These are phyloP conservation scores for Aureobasidium subglaciale DNA, from an alignment of 2,329 filamentous ascomycete genomes.

Conservation along the genomic window DNA sequence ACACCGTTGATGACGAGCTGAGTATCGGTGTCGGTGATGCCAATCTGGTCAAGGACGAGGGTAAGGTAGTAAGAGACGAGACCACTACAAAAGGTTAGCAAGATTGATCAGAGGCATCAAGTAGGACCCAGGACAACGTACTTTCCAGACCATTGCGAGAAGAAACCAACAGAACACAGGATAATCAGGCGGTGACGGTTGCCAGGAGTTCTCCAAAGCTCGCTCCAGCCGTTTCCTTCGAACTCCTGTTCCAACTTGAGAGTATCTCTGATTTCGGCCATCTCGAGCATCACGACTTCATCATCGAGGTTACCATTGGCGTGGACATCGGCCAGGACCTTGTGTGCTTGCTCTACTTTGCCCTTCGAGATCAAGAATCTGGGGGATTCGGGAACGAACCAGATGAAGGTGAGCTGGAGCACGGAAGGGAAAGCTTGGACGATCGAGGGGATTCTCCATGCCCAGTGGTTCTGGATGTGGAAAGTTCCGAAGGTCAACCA, in stretches of 20 bases:
- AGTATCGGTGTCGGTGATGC: conserved; percentile 29
- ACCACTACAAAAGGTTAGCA: too few relatives aligned
- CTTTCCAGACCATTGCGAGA: conserved; percentile 55
- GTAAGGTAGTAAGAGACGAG: conserved; percentile 39
- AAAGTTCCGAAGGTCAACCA: conserved; percentile 19
- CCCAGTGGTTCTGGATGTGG: conserved; percentile 19
- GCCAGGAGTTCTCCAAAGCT: conserved; percentile 44
- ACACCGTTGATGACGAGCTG: conserved; percentile 38
- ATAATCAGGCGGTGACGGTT: conserved; percentile 51
- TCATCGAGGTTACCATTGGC: conserved; percentile 41
- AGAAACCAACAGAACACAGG: conserved; percentile 47
- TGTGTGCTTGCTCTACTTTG: conserved; percentile 42
- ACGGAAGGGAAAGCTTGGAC: conserved; percentile 19
- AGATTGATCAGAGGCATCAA: too few relatives aligned
- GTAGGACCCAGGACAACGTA: too few relatives aligned
- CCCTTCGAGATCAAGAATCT: conserved; percentile 52
- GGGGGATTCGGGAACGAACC: conserved; percentile 51
- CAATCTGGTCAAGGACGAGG: conserved; percentile 29
- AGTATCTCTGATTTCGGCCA: conserved; percentile 44
- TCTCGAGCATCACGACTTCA: conserved; percentile 42
- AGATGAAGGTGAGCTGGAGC: conserved; percentile 40
- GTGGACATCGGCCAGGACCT: conserved; percentile 47
- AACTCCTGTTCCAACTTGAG: conserved; percentile 43
- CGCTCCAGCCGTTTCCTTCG: conserved; percentile 39
- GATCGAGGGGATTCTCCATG: conserved; percentile 21